phyloP scores from a whole-genome alignment of 129 eudicot species.

The Kitagawia praeruptora region DNA sequence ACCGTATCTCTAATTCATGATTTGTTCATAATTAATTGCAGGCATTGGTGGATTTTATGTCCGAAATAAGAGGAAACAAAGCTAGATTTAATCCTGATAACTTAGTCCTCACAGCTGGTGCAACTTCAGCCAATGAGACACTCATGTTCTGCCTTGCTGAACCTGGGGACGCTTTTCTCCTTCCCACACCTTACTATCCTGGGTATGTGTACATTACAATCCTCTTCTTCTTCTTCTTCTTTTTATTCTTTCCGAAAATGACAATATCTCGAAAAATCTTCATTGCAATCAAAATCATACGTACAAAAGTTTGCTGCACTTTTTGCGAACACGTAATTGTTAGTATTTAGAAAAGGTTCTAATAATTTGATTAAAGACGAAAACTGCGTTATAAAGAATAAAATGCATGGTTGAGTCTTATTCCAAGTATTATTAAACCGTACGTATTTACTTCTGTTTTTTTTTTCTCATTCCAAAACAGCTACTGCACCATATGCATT shows the following conservation, averaged over 20 bases:
- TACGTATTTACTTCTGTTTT: background rate
- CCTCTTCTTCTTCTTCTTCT: background rate
- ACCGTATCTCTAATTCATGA: background rate
- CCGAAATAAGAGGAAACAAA: constrained; percentile 65
- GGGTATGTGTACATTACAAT: constrained; percentile 44
- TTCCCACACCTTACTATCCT: constrained; percentile 95
- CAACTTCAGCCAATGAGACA: constrained; percentile 88
- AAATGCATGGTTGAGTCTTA: background rate
- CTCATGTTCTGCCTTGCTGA: constrained; percentile 85
- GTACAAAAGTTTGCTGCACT: background rate
- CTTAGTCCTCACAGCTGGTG: constrained; percentile 91
- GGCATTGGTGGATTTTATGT: constrained; percentile 77
- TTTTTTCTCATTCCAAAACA: background rate
- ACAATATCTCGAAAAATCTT: too few relatives aligned
- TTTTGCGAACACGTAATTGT: background rate
- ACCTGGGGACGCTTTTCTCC: constrained; percentile 83
- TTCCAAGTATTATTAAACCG: background rate
- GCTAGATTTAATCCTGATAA: constrained; percentile 64
- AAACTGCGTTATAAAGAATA: background rate
- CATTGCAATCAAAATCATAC: background rate
- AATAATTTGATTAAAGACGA: background rate
- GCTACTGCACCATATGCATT: background rate
- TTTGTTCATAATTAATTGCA: constrained; percentile 13
- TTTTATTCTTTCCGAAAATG: too few relatives aligned
- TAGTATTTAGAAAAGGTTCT: background rate